Base-by-base conservation (phyloP, 2,329 filamentous ascomycete genomes). In the Botrytis fabae region DNA sequence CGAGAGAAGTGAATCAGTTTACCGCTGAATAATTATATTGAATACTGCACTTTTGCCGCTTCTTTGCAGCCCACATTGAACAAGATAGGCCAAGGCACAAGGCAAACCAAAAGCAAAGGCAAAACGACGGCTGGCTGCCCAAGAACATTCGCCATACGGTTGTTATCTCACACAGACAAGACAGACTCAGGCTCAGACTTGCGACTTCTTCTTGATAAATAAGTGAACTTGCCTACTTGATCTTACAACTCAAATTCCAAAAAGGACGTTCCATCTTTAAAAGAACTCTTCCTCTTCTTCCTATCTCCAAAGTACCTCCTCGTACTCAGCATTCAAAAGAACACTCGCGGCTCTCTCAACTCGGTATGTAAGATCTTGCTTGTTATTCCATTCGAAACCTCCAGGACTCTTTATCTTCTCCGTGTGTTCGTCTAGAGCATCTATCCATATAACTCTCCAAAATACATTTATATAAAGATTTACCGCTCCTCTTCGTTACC, bases 361-460 rank as follows among this genome's bases (percentile, higher is more conserved):
- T 18, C n/a, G n/a, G 61, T 64, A 46, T 25, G 61, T 61, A n/a
- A 18, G 18, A 54, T 54, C 48, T n/a, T 63, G 28, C n/a, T 28
- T 63, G 14, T 46, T 25, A 14, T 64, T 46, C 40, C 61, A 44
- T 64, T 14, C 2, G 46, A 64, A 32, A 46, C 46, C 40, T 32
- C 40, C 16, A 20, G 48, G 4, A 16, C 48, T n/a, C 48, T 40
- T 12, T 25, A 8, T 9, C 2, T 22, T 46, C 16, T 63, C 61
- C 8, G 28, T 62, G 60, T 42, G 28, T 40, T 28, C n/a, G 38
- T 28, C 40, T 38, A 73, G 76, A 74, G 14, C 57, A 6, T 54
- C 46, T 40, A 6, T 66, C 46, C 28, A 73, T 69, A 44, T 35
- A 63, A 25, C 60, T 40, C 42, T 51, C 48, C 59, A 35, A 40